Base-by-base conservation (phyloP, 73 alveolate species). In the Paraurostyla sp. region DNA sequence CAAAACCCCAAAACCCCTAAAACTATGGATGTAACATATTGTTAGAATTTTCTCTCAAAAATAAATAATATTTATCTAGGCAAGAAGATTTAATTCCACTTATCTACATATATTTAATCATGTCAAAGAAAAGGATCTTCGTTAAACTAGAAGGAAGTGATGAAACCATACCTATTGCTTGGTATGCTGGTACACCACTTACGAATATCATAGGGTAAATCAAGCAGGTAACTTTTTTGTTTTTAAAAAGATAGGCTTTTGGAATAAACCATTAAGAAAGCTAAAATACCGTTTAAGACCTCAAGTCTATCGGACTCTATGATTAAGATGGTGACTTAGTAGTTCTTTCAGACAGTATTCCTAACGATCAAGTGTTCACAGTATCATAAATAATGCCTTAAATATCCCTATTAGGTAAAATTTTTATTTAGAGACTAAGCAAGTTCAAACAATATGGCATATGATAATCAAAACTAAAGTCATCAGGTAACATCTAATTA, bases 111-210 rank as follows among this genome's bases (percentile, higher is more conserved):
- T n/a, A n/a, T n/a, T n/a, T n/a, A n/a, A n/a, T n/a, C n/a, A 65
- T 65, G 82, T 65, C 87, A 30, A 73, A 73, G 87, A 73, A 73
- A 71, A n/a, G 87, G 30, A 73, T 73, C 49, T 73, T 13, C 23
- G 68, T 73, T 18, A 73, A 73, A 33, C 59, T 73, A 23, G 87
- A 73, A 25, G 87, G 87, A 20, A 30, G 27, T 16, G 73, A 45
- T 6, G 15, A 45, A 49, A 30, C 30, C 29, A 48, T 48, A 9
- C 87, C 87, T 3, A 73, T 73, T 23, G 87, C 87, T 11, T 73
- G 87, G 87, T 73, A 73, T 27, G 87, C 25, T 9, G 87, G 87
- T 25, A 73, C 87, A 7, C 87, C 87, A 9, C 18, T 73, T 9
- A 13, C 42, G 4, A 73, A 57, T 48, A 73, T 73, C 18, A 25